Base-by-base conservation (phyloP, 495 filamentous ascomycete species). In the Trichocladium antarcticum region DNA sequence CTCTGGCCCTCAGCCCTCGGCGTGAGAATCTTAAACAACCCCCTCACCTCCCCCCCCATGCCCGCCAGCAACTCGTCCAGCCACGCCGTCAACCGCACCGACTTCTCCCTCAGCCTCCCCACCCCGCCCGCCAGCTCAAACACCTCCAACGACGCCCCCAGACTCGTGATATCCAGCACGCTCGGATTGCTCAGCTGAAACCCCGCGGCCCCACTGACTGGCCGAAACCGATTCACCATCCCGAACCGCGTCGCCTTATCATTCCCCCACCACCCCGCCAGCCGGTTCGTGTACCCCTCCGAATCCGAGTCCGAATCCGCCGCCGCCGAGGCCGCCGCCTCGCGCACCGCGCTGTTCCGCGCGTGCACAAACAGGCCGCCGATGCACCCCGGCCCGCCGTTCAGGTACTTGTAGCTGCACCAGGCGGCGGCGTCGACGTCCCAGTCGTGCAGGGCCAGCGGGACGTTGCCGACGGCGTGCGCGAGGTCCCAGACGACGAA, bases 401-500 rank as follows among this genome's bases (percentile, higher is more conserved):
- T 96, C 49, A 98, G 74, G 62, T 98, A 98, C 67, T 98, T 98
- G 72, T 98, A 98, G 42, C 76, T 85, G 65, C 92, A 98, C 92
- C 92, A 98, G n/a, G 75, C 85, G 3, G 92, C 89, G 49, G 93
- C 93, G 65, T 98, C 92, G 22, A 96, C 89, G 45, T 89, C 77
- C 93, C 93, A 97, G 58, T 87, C 84, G 63, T 95, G 87, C 20
- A 98, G 75, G 19, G 72, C 66, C 12, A 96, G 68, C 10, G 82
- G 78, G 5, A 96, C 87, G 65, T 98, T 98, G 27, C 93, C 92
- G 6, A 80, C 87, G 9, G 89, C 92, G 67, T 98, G 92, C 4
- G 92, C 92, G 49, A 96, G 83, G 63, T 98, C 92, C 88, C 89
- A 98, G 46, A 89, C 85, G 32, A 95, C 78, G 29, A 84, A 69